These are phyloP conservation scores for Cryptococcus sp. DNA, from an alignment of 1,284 basidiomycete genomes.

Conservation along the genomic window DNA sequence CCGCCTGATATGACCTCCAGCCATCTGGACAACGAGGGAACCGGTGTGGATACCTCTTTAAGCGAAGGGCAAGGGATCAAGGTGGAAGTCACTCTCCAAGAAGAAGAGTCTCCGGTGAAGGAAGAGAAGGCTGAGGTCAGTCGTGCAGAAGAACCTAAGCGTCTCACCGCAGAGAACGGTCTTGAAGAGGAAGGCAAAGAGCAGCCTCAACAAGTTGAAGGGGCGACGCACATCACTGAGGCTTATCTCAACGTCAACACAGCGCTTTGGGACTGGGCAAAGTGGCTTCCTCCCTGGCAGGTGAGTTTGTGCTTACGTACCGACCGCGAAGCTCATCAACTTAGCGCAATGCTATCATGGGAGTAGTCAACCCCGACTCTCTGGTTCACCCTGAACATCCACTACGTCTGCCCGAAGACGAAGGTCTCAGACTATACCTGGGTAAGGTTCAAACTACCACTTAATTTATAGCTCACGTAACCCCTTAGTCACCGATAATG, in stretches of 20 bases:
- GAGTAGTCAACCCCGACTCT: slow-evolving; percentile 60
- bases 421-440: slow-evolving; percentile 65
- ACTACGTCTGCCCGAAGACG: slow-evolving; percentile 57
- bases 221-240: slow-evolving; percentile 17
- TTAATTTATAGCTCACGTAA: neutral
- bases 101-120: no score
- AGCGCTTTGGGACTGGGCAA: slow-evolving; percentile 35
- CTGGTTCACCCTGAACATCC: slow-evolving; percentile 68
- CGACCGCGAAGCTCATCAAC: neutral
- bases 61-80: no score
- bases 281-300: slow-evolving; percentile 17
- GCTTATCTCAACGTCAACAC: slow-evolving; percentile 38
- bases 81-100: no score
- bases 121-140: no score
- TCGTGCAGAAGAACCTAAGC: no score
- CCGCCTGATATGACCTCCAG: no score
- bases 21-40: no score
- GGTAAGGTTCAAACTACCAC: slow-evolving; percentile 51
- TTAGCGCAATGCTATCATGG: slow-evolving; percentile 58
- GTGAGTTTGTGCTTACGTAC: slow-evolving; percentile 15
- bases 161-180: no score
- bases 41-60: no score
- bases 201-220: neutral
- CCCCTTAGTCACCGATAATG: slow-evolving; percentile 53
- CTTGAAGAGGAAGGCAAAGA: neutral